Evolutionary conservation across 768 basidiomycete species (phyloP).

Genomic region (Boletus patriciae): DNA sequence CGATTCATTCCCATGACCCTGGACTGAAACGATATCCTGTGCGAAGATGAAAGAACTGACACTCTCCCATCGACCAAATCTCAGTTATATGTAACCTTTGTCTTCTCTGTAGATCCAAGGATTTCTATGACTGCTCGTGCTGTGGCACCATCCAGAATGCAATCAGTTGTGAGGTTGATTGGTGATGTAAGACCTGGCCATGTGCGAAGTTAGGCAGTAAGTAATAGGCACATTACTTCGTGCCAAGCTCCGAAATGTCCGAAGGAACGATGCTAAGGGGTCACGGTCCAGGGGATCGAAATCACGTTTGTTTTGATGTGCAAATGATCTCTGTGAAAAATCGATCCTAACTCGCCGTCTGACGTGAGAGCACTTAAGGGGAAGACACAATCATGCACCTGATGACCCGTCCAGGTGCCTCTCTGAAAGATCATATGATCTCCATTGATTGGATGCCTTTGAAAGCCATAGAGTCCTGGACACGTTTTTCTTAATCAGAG

Average conservation of each 20-base stretch:
- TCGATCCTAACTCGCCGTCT: no score
- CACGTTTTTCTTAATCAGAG: not conserved
- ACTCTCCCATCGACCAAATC: no score
- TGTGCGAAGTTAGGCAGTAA: not conserved
- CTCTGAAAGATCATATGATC: not conserved
- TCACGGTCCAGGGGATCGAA: not conserved
- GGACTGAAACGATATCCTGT: no score
- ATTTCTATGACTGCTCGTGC: no score
- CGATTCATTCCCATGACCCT: no score
- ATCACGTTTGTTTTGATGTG: not conserved
- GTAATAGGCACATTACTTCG: not conserved
- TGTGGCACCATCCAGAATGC: no score
- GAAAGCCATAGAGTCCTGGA: not conserved
- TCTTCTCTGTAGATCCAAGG: no score
- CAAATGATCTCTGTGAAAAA: not conserved
- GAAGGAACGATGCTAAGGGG: not conserved
- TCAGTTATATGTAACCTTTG: no score
- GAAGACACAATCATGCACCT: not conserved
- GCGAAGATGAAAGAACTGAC: no score
- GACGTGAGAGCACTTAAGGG: not conserved
- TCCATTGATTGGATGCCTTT: not conserved
- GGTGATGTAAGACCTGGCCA: not conserved
- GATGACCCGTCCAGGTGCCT: not conserved
- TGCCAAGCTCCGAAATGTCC: not conserved
- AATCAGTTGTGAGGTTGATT: no score